Evolutionary conservation across 306 rosid genomes (phyloP), one percentile per base, ranked within the genome.

Genomic region (Herpetospermum pedunculosum): DNA sequence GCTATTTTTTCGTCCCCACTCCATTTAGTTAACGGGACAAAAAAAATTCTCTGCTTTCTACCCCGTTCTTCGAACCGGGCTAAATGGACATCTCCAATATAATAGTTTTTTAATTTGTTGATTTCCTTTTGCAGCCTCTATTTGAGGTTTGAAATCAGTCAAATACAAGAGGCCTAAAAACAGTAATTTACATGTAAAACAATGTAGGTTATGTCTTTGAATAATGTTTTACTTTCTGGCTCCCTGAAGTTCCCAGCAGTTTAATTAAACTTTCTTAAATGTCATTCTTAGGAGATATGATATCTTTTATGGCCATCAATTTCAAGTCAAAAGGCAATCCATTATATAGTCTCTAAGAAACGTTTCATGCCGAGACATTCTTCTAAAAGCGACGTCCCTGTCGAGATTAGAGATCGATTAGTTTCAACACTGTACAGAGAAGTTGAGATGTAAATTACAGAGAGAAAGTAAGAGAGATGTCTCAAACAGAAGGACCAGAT

Each of bases 401-500:
- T 25, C 73, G 3, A 67, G 12, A 40, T 38, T 67, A 3, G 19
- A 40, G 37, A 40, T 68, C 10, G 10, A 68, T 44, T 69, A 16
- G 40, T 44, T 44, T 69, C 8, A 44, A 16, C 37, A 16, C 54
- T 40, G 35, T 69, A 41, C 49, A 69, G 11, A 26, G 14, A 44
- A 69, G 37, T 44, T 43, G 73, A 44, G 35, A 44, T 44, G 12
- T 4, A 26, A 69, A 63, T 25, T 69, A 44, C 54, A 69, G n/a
- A 37, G 58, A 34, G 48, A 32, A 15, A 18, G 29, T 8, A 16
- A 44, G 34, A 54, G 25, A 65, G 68, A 50, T 3, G 19, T 63
- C 54, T 93, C 87, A 93, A 75, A 93, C 85, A 60, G 87, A 82
- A 47, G 98, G 97, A 23, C 97, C 87, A 18, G 98, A 89, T 83